A percentile compares a stretch with the other conserved stretches of the same genome.
These are phyloP conservation scores for Scheffersomyces quercinus DNA, from an alignment of 1,139 yeast genomes.

Conservation along the genomic window DNA sequence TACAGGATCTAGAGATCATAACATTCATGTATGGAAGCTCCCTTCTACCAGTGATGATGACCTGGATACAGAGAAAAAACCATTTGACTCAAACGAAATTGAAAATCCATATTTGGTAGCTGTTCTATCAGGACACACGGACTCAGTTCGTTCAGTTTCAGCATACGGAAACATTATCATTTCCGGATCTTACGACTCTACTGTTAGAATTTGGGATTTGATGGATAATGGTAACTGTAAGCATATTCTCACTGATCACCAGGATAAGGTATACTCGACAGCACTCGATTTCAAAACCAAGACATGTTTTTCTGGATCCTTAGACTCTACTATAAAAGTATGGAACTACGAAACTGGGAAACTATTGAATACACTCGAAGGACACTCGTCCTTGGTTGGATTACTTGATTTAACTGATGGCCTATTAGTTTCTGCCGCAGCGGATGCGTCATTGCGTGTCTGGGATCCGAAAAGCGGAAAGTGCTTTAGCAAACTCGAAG, in stretches of 20 bases:
- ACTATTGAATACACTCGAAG: conserved; percentile 65
- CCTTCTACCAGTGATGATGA: conserved; percentile 56
- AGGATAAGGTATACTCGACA: conserved; percentile 83
- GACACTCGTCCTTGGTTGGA: conserved; percentile 91
- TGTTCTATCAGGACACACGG: conserved; percentile 82
- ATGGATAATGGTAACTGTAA: conserved; percentile 68
- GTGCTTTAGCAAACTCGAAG: conserved; percentile 68
- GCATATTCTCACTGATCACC: conserved; percentile 78
- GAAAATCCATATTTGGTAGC: conserved; percentile 74
- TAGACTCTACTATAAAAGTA: conserved; percentile 84
- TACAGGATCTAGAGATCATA: conserved; percentile 90
- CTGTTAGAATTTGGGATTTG: conserved; percentile 91
- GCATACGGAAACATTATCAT: conserved; percentile 84
- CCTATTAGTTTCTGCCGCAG: conserved; percentile 92
- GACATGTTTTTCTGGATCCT: conserved; percentile 87
- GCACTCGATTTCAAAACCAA: conserved; percentile 74
- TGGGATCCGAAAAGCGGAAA: conserved; percentile 89
- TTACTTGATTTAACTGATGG: conserved; percentile 75
- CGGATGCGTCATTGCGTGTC: conserved; percentile 85
- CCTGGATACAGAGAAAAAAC: conserved; percentile 28
- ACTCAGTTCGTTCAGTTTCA: conserved; percentile 83
- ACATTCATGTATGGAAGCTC: conserved; percentile 85
- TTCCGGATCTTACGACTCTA: conserved; percentile 89
- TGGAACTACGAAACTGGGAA: conserved; percentile 87
- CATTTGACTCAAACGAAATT: conserved; percentile 40